Evolutionary conservation across 208 protist species (phyloP), one percentile per base, ranked within the genome.

Genomic region (Sergeia podlipaevii): DNA sequence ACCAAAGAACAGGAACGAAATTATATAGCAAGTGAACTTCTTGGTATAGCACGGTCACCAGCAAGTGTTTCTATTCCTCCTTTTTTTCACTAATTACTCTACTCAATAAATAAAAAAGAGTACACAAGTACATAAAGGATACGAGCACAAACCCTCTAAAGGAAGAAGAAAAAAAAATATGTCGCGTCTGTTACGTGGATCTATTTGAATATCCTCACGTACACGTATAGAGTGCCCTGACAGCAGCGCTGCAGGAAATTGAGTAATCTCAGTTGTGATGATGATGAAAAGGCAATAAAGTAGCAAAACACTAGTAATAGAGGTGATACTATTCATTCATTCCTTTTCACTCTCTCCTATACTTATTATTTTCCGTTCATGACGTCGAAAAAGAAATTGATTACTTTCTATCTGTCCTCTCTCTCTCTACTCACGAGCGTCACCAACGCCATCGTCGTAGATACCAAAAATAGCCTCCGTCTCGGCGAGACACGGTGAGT

Each of bases 401-500:
- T n/a, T 15, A 15, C 13, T 38, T 11, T n/a, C 13, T 38, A n/a
- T 15, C 13, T n/a, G 13, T 38, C 13, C 34, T 20, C 23, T 10
- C 32, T 39, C n/a, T 10, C 0, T 48, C 65, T 92, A 98, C 44
- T 99, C 97, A 51, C 93, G 85, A n/a, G 91, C 88, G 65, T 99
- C 98, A 18, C 83, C 87, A 36, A 99, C 98, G 42, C 98, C 98
- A 54, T 98, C 95, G 5, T 85, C 77, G 58, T 96, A 95, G 61
- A 99, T 99, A 21, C 96, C 84, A 62, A 97, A 98, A n/a, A 93
- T 91, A 5, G 94, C 92, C 57, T 98, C 97, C 2, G 77, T 73
- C 75, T 99, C 99, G 3, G 99, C 96, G 13, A 99, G 77, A 65
- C 84, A 98, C 3, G 99, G 99, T 1, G 97, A 99, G 75, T 99